Percentiles rank a stretch among this genome's conserved stretches.
Conservation (phyloP, 1,139 yeast genomes). For the Taphrina pruni region DNA sequence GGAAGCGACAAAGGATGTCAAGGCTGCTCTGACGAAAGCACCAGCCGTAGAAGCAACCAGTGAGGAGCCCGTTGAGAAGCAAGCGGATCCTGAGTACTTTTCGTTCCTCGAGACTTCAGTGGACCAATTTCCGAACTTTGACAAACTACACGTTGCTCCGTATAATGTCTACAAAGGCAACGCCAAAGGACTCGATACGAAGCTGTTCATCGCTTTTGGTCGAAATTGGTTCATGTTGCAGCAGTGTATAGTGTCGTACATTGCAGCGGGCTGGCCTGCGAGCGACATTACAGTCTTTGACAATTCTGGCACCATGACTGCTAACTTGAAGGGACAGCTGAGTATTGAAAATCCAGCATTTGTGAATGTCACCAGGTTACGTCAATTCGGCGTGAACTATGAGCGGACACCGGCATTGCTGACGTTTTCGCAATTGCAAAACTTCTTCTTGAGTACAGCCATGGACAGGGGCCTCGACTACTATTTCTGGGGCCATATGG, state of each 20-base stretch:
- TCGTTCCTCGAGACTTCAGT: slow-evolving; percentile 5
- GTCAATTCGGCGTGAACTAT: slow-evolving; percentile 11
- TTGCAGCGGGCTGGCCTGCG: slow-evolving; percentile 35
- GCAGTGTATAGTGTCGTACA: slow-evolving; percentile 21
- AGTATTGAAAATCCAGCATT: slow-evolving; percentile 19
- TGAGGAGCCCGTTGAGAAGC: neutral
- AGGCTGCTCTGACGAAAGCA: neutral
- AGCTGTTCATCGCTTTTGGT: slow-evolving; percentile 22
- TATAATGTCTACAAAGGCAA: slow-evolving; percentile 16
- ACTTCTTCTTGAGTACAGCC: slow-evolving; percentile 21
- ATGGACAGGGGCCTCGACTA: slow-evolving; percentile 10
- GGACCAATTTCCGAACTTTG: slow-evolving; percentile 15
- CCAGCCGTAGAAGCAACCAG: neutral
- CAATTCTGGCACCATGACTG: slow-evolving; percentile 31
- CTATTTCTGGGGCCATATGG: slow-evolving; percentile 34
- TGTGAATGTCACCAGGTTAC: slow-evolving; percentile 19
- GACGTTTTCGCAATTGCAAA: slow-evolving; percentile 23
- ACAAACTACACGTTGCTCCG: neutral
- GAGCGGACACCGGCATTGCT: slow-evolving; percentile 25
- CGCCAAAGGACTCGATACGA: slow-evolving; percentile 10
- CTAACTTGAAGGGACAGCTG: slow-evolving; percentile 12
- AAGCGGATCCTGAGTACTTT: neutral
- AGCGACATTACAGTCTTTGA: slow-evolving; percentile 23
- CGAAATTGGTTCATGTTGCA: slow-evolving; percentile 26
- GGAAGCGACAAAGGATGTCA: slow-evolving; percentile 13